These are phyloP conservation scores for Tylopilus cervinicoccineus DNA, from an alignment of 768 basidiomycete genomes.

Conservation along the genomic window DNA sequence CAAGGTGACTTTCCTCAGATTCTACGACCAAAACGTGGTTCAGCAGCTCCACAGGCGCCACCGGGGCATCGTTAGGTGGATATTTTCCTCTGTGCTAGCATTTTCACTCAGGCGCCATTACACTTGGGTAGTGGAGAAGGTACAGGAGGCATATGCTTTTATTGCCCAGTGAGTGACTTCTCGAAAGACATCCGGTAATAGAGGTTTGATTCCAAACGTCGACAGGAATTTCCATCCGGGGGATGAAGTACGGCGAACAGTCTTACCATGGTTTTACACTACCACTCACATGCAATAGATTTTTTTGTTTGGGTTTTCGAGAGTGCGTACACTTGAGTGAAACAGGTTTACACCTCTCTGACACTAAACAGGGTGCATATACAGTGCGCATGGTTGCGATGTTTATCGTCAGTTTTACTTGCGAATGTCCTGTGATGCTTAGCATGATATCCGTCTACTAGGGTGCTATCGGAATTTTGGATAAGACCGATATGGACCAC, in stretches of 20 bases:
- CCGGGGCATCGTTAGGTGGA: conserved; percentile 58
- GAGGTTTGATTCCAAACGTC: background rate
- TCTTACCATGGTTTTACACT: background rate
- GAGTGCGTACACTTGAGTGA: conserved; percentile 37
- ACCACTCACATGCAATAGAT: conserved; percentile 41
- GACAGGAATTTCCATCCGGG: conserved; percentile 65
- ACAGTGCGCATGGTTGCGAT: conserved; percentile 71
- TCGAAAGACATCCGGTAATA: background rate
- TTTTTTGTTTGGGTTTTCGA: conserved; percentile 74
- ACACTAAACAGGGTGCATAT: conserved; percentile 57
- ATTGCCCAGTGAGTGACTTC: conserved; percentile 63
- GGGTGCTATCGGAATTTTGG: conserved; percentile 70
- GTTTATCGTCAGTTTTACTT: conserved; percentile 35
- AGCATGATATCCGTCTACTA: conserved; percentile 31
- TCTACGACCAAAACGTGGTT: conserved; percentile 3
- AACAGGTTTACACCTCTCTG: background rate
- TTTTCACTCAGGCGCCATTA: background rate
- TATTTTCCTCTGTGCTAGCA: background rate
- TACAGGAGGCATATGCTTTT: conserved; percentile 78
- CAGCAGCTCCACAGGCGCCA: conserved; percentile 45
- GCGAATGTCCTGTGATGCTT: background rate
- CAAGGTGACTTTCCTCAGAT: conserved; percentile 42
- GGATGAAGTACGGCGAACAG: conserved; percentile 51
- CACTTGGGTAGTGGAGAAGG: conserved; percentile 52
- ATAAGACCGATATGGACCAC: conserved; percentile 67